Conservation (phyloP, 83 land plant species). For the Diphasiastrum complanatum region DNA sequence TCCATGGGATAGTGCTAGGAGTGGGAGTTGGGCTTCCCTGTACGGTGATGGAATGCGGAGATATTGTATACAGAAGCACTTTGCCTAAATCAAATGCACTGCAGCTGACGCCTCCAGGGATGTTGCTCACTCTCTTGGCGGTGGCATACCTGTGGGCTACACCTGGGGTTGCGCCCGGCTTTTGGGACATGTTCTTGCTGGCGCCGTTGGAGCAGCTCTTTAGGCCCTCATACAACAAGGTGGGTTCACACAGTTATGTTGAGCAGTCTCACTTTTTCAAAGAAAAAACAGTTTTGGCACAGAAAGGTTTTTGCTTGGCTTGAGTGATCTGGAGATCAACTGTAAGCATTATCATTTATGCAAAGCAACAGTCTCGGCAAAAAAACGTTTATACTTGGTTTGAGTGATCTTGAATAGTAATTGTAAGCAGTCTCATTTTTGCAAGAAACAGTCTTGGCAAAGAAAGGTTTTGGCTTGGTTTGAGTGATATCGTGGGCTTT, state of each 20-base stretch:
- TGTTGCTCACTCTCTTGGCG: conserved; percentile 50
- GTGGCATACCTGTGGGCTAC: conserved; percentile 91
- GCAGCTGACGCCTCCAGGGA: conserved; percentile 69
- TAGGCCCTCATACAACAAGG: conserved; percentile 72
- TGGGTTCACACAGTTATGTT: conserved; percentile 5
- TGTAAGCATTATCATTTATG: no score
- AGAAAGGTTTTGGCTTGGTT: conserved; percentile 1
- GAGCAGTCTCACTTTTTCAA: no score
- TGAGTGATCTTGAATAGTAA: background rate
- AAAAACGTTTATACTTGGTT: background rate
- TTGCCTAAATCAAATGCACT: conserved; percentile 59
- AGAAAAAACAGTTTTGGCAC: no score
- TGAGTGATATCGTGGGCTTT: conserved; percentile 2
- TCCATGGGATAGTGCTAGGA: conserved; percentile 55
- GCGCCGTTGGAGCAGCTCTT: conserved; percentile 76
- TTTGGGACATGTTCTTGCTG: conserved; percentile 95
- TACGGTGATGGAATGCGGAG: conserved; percentile 99
- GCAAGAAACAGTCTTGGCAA: background rate
- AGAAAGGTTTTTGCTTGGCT: no score
- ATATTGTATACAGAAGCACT: conserved; percentile 89
- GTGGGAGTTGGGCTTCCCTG: conserved; percentile 98
- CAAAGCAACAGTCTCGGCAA: background rate
- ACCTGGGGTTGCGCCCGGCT: conserved; percentile 98
- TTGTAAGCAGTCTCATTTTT: no score
- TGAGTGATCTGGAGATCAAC: no score